A percentile compares a stretch with the other conserved stretches of the same genome.
These are phyloP conservation scores for Rhynchospora tenuis DNA, from an alignment of 176 grass and related monocot genomes.

Conservation along the genomic window DNA sequence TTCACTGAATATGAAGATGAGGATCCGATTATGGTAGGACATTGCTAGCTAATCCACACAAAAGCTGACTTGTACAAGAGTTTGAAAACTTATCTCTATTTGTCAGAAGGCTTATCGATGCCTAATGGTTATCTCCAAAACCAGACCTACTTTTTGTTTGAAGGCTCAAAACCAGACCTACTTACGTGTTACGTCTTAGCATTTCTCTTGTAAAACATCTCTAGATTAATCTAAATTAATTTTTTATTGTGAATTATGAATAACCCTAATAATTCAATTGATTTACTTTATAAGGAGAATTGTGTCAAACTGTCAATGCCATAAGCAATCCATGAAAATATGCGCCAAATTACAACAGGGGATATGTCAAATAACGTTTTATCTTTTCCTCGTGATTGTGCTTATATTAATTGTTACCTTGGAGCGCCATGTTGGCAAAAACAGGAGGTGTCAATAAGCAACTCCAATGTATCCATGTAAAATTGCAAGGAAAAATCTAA, in stretches of 20 bases:
- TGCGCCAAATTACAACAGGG: too few relatives aligned
- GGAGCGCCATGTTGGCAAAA: background rate
- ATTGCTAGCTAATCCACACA: background rate
- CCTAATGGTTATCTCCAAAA: background rate
- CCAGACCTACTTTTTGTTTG: background rate
- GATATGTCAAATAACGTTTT: background rate
- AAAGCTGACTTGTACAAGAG: conserved; percentile 1
- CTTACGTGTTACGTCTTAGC: background rate
- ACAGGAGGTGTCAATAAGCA: background rate
- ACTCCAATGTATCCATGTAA: background rate
- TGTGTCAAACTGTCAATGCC: background rate
- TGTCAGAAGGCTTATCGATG: too few relatives aligned
- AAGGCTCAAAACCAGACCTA: background rate
- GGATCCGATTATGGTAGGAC: background rate
- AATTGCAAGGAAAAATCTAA: background rate
- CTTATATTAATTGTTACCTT: background rate
- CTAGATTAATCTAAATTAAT: background rate
- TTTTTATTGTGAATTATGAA: background rate
- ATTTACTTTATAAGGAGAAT: background rate
- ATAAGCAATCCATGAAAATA: background rate
- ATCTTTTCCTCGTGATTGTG: background rate
- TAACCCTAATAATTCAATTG: background rate
- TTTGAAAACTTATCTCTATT: background rate
- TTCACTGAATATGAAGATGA: too few relatives aligned
- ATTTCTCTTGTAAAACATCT: background rate